Conservation (phyloP, 495 filamentous ascomycete genomes). For the Penicillium dipodomyicola region DNA sequence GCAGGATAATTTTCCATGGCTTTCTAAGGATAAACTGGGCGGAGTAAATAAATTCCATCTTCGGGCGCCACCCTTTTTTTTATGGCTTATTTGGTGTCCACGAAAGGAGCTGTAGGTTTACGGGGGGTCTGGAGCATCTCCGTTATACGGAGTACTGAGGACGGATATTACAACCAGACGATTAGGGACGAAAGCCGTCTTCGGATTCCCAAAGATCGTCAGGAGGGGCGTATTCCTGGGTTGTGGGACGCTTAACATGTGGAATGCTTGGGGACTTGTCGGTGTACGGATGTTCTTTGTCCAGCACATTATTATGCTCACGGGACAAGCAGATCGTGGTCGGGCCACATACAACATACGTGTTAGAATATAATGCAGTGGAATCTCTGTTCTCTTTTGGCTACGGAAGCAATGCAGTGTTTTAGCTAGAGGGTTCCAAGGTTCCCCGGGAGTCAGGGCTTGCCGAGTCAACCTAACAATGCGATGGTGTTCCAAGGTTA, state of each 20-base stretch:
- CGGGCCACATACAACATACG: neutral
- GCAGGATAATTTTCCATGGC: neutral
- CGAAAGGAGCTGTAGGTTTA: conserved; percentile 4
- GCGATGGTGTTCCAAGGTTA: neutral
- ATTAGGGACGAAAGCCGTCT: conserved; percentile 7
- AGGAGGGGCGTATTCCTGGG: conserved; percentile 6
- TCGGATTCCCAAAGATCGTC: conserved; percentile 10
- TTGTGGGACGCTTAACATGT: neutral
- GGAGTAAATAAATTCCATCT: neutral
- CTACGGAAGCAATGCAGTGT: neutral
- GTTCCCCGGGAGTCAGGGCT: neutral
- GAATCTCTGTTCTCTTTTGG: neutral
- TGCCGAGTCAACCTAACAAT: conserved; percentile 6
- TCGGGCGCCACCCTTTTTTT: conserved; percentile 1
- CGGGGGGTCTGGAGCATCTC: neutral
- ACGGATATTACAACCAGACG: conserved; percentile 2
- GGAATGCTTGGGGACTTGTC: conserved; percentile 13
- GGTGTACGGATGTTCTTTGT: conserved; percentile 2
- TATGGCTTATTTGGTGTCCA: neutral
- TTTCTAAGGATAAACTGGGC: neutral
- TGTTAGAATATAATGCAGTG: neutral
- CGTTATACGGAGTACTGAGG: neutral
- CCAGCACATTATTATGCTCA: conserved; percentile 4
- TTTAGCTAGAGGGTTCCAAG: neutral
- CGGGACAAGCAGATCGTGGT: neutral